phyloP scores from a whole-genome alignment of 2,329 filamentous ascomycete species.

The Sphaerostilbella broomeana region DNA sequence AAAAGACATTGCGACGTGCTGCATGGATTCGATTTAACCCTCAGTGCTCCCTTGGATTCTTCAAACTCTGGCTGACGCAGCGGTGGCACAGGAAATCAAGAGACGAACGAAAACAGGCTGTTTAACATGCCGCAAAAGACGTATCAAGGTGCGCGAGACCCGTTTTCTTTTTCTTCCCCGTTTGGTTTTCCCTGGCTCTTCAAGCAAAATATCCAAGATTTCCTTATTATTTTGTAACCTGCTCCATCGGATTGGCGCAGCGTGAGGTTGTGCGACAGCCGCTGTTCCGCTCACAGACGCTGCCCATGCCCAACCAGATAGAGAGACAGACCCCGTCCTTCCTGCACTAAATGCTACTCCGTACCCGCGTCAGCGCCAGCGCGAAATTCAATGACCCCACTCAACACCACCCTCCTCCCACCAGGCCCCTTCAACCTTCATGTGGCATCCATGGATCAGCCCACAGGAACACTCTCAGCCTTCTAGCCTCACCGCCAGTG shows the following conservation, averaged over 20 bases:
- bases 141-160: conserved; percentile 49
- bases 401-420: no score
- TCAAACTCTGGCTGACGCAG: conserved; percentile 7
- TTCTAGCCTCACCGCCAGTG: conserved; percentile 9
- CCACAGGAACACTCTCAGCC: conserved; percentile 4
- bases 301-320: background rate
- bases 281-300: no score
- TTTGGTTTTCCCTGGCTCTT: conserved; percentile 10
- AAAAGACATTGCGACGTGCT: conserved; percentile 1
- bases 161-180: conserved; percentile 15
- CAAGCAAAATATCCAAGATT: no score
- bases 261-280: no score
- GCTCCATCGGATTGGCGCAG: no score
- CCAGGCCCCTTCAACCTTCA: no score
- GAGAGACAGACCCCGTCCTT: background rate
- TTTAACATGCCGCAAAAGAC: conserved; percentile 53
- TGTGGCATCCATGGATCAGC: conserved; percentile 1
- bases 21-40: background rate
- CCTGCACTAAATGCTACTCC: conserved; percentile 2
- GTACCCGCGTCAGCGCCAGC: no score
- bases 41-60: background rate
- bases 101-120: conserved; percentile 58
- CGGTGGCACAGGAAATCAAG: conserved; percentile 50
- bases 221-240: no score
- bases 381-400: no score